Percentiles rank a stretch among this genome's conserved stretches.
Conservation (phyloP, 2,329 filamentous ascomycete species). For the Mycosphaerella arachidis region DNA sequence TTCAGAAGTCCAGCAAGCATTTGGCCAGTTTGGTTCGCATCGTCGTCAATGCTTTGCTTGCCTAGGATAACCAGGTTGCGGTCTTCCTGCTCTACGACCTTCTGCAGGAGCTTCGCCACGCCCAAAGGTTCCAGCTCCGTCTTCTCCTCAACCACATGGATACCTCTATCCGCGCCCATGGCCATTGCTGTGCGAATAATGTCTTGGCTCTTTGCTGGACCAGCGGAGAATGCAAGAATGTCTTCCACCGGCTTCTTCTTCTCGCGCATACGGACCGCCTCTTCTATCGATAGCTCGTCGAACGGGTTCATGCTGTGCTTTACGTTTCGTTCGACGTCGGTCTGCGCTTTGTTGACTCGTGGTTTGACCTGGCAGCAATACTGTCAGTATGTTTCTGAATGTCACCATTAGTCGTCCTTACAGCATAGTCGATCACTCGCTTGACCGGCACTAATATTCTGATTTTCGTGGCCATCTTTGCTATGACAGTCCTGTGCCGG, state of each 20-base stretch:
- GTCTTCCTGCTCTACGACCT: conserved; percentile 76
- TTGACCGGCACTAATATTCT: conserved; percentile 55
- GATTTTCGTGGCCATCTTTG: conserved; percentile 42
- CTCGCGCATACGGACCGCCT: conserved; percentile 90
- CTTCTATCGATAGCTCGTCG: conserved; percentile 96
- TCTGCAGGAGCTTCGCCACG: conserved; percentile 83
- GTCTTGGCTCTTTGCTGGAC: conserved; percentile 81
- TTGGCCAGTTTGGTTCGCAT: conserved; percentile 91
- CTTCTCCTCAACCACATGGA: conserved; percentile 69
- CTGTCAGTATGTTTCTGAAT: neutral
- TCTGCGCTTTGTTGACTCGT: conserved; percentile 66
- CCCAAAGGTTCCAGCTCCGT: conserved; percentile 79
- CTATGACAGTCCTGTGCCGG: neutral
- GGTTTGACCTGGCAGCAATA: conserved; percentile 56
- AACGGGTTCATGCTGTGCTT: conserved; percentile 99
- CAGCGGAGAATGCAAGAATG: conserved; percentile 84
- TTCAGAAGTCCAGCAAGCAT: conserved; percentile 91
- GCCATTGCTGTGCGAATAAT: conserved; percentile 94
- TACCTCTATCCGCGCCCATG: conserved; percentile 90
- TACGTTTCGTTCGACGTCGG: conserved; percentile 85
- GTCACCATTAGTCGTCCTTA: too few species aligned
- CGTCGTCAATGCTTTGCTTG: conserved; percentile 98
- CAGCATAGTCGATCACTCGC: conserved; percentile 55
- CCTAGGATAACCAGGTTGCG: conserved; percentile 90
- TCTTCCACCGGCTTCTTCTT: conserved; percentile 67